These are phyloP conservation scores for Zymoseptoria ardabiliae DNA, from an alignment of 2,329 filamentous ascomycete species.

Conservation along the genomic window DNA sequence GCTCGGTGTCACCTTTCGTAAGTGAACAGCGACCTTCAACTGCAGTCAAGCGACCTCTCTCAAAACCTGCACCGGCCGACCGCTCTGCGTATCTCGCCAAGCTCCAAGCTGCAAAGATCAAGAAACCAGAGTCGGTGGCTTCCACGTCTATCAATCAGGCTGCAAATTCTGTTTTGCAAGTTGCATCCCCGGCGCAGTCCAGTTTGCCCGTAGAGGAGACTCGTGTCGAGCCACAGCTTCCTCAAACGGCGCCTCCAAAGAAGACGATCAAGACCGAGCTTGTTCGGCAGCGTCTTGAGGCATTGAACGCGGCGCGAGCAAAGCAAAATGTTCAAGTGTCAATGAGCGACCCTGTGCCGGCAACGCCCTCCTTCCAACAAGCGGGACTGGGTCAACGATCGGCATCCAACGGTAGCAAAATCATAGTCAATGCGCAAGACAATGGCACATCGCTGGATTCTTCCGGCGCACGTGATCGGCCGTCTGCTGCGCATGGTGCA, in stretches of 20 bases:
- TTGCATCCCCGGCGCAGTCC: background rate
- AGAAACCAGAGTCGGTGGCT: slow-evolving; percentile 38
- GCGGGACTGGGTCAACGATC: background rate
- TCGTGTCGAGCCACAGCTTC: background rate
- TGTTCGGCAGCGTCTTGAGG: slow-evolving; percentile 71
- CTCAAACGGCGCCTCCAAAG: slow-evolving; percentile 4
- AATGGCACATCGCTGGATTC: background rate
- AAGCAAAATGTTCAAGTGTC: slow-evolving; percentile 13
- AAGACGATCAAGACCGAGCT: slow-evolving; percentile 52
- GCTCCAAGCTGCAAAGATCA: slow-evolving; percentile 64
- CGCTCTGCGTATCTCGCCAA: slow-evolving; percentile 71
- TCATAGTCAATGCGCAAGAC: background rate
- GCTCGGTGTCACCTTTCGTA: background rate
- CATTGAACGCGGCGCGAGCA: slow-evolving; percentile 45
- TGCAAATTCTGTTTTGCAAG: background rate
- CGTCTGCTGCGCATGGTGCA: background rate
- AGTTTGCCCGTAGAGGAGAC: background rate
- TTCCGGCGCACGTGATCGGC: background rate
- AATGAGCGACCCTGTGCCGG: slow-evolving; percentile 4
- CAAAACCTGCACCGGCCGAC: slow-evolving; percentile 39
- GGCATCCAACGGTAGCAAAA: background rate
- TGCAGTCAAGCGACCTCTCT: slow-evolving; percentile 23
- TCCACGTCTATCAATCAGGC: slow-evolving; percentile 3
- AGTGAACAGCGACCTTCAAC: slow-evolving; percentile 4
- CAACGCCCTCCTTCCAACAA: background rate